Evolutionary conservation across 768 basidiomycete genomes (phyloP).

Genomic region (Glaciozyma martinii): DNA sequence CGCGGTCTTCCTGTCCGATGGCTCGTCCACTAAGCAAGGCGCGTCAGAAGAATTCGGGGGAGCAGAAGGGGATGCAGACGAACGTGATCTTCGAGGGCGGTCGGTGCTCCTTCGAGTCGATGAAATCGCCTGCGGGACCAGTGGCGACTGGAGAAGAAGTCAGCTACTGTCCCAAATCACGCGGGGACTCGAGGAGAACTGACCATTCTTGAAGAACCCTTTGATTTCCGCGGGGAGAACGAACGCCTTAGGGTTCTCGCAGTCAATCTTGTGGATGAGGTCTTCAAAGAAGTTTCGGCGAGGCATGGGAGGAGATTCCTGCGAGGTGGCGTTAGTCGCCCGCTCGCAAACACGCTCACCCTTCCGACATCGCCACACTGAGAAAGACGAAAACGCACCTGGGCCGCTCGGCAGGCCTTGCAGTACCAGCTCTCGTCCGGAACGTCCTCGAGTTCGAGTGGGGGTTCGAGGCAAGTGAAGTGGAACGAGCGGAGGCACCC

Average conservation of each 20-base stretch:
- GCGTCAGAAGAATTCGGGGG: slow-evolving; percentile 1
- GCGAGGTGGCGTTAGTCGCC: background rate
- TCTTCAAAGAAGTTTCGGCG: slow-evolving; percentile 24
- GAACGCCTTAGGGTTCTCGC: slow-evolving; percentile 34
- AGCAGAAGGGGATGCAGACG: slow-evolving; percentile 8
- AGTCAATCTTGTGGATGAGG: slow-evolving; percentile 27
- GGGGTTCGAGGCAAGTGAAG: slow-evolving; percentile 92
- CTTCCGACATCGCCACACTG: background rate
- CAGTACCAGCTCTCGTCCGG: slow-evolving; percentile 54
- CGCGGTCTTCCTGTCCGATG: slow-evolving; percentile 80
- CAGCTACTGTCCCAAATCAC: background rate
- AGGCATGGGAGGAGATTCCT: slow-evolving; percentile 26
- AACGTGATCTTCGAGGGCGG: slow-evolving; percentile 30
- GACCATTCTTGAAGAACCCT: slow-evolving; percentile 32
- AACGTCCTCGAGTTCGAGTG: slow-evolving; percentile 77
- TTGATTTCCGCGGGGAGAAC: slow-evolving; percentile 27
- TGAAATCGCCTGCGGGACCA: slow-evolving; percentile 69
- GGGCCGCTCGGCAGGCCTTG: slow-evolving; percentile 55
- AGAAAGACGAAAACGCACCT: slow-evolving; percentile 13
- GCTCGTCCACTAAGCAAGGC: slow-evolving; percentile 11
- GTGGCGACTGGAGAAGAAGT: slow-evolving; percentile 55
- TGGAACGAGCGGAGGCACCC: slow-evolving; percentile 94
- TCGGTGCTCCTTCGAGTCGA: slow-evolving; percentile 46
- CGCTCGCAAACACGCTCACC: background rate
- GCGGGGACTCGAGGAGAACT: background rate